Percentiles rank a stretch among this genome's conserved stretches.
Conservation (phyloP, 2,329 filamentous ascomycete species). For the Stagonosporopsis chrysanthemi region DNA sequence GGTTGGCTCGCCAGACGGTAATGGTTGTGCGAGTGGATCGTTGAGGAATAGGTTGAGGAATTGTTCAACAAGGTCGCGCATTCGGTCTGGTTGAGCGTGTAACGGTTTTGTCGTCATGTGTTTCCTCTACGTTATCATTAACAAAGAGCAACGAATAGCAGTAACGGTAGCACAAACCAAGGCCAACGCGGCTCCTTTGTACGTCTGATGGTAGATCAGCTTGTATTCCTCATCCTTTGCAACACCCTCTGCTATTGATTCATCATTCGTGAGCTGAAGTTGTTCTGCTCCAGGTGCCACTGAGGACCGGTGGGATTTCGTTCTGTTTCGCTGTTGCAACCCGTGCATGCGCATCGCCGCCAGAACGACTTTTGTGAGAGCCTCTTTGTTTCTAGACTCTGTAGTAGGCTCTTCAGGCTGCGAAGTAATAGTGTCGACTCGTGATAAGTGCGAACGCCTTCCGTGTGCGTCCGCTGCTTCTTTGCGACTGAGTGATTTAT, state of each 20-base stretch:
- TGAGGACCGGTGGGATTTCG: conserved; percentile 36
- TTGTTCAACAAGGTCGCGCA: conserved; percentile 58
- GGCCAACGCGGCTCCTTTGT: conserved; percentile 58
- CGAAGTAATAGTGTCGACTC: conserved; percentile 42
- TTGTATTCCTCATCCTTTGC: conserved; percentile 60
- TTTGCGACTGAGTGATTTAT: conserved; percentile 41
- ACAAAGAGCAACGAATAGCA: neutral
- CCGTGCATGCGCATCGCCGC: conserved; percentile 62
- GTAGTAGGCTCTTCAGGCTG: conserved; percentile 44
- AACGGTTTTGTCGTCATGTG: conserved; percentile 50
- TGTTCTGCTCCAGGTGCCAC: conserved; percentile 27
- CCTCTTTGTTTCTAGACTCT: conserved; percentile 58
- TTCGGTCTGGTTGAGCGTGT: conserved; percentile 50
- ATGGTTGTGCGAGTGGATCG: conserved; percentile 50
- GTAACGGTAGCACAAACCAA: conserved; percentile 41
- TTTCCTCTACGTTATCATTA: conserved; percentile 39
- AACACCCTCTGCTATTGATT: conserved; percentile 37
- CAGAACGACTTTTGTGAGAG: conserved; percentile 59
- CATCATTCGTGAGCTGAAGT: conserved; percentile 25
- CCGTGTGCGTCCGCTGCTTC: conserved; percentile 33
- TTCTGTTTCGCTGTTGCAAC: conserved; percentile 54
- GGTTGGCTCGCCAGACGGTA: conserved; percentile 18
- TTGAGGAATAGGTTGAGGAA: conserved; percentile 56
- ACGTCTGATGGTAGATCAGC: conserved; percentile 60
- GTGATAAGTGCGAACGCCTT: conserved; percentile 44